phyloP scores from a whole-genome alignment of 148 eudicot species.

The Nepenthes gracilis region DNA sequence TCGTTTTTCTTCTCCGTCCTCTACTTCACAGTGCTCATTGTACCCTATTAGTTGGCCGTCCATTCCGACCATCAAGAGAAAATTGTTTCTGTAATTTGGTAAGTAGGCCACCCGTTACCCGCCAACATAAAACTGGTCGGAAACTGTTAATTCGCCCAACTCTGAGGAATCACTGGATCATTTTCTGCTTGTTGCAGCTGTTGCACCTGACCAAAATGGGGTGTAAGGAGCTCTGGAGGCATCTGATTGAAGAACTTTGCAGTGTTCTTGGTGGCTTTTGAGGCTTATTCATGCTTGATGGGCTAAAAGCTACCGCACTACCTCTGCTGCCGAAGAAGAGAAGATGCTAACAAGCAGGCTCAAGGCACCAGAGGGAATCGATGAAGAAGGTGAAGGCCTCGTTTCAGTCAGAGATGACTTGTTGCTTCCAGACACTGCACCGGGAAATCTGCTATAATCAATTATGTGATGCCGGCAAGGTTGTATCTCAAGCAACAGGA shows the following conservation, averaged over 20 bases:
- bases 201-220: conserved; percentile 27
- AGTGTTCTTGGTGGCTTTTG: conserved; percentile 19
- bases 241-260: conserved; percentile 25
- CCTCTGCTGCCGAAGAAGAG: conserved; percentile 41
- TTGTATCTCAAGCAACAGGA: conserved; percentile 12
- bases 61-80: no score
- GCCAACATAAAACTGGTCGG: neutral
- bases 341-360: conserved; percentile 37
- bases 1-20: no score
- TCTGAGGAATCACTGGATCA: conserved; percentile 6
- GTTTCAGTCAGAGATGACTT: conserved; percentile 11
- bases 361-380: conserved; percentile 19
- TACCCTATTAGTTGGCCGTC: no score
- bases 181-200: conserved; percentile 21
- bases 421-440: conserved; percentile 14
- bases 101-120: no score
- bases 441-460: conserved; percentile 10
- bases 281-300: conserved; percentile 16
- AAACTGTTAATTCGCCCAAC: conserved; percentile 21
- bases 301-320: conserved; percentile 27
- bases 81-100: no score
- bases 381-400: conserved; percentile 17
- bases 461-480: conserved; percentile 13
- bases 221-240: conserved; percentile 23
- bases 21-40: no score